Conservation (phyloP, 2,329 filamentous ascomycete species). For the Hortaea sp. region DNA sequence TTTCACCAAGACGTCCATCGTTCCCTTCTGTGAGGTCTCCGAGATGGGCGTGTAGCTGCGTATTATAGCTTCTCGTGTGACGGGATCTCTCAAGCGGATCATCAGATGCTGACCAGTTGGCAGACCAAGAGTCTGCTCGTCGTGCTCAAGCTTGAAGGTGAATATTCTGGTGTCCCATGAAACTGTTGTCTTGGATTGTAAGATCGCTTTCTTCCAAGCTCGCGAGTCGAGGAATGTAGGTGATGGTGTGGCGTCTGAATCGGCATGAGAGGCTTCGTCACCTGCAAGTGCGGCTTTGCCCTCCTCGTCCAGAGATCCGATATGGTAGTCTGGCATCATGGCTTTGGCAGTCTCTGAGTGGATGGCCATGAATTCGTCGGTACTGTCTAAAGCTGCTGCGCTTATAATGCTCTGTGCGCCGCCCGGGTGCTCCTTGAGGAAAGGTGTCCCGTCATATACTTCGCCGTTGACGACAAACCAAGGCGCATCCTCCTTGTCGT, state of each 20-base stretch:
- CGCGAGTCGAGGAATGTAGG: slow-evolving; percentile 61
- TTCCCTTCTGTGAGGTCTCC: slow-evolving; percentile 49
- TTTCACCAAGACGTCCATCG: slow-evolving; percentile 69
- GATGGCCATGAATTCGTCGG: slow-evolving; percentile 86
- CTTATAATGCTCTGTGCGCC: slow-evolving; percentile 76
- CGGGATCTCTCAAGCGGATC: slow-evolving; percentile 67
- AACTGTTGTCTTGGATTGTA: slow-evolving; percentile 57
- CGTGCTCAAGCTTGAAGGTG: slow-evolving; percentile 66
- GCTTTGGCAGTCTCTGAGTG: slow-evolving; percentile 85
- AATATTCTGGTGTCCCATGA: slow-evolving; percentile 76
- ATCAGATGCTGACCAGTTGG: slow-evolving; percentile 81
- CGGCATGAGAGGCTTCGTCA: slow-evolving; percentile 27
- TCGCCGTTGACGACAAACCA: slow-evolving; percentile 88
- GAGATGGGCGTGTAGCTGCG: slow-evolving; percentile 82
- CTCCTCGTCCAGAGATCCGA: slow-evolving; percentile 61
- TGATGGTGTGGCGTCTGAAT: slow-evolving; percentile 36
- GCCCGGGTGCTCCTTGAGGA: slow-evolving; percentile 74
- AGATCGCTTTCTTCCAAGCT: slow-evolving; percentile 61
- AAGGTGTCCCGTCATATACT: slow-evolving; percentile 77
- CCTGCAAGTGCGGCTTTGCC: slow-evolving; percentile 45
- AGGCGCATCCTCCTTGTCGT: slow-evolving; percentile 54
- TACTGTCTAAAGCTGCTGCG: slow-evolving; percentile 70
- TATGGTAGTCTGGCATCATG: slow-evolving; percentile 81
- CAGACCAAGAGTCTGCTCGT: slow-evolving; percentile 60
- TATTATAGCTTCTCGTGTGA: slow-evolving; percentile 62